Conservation (phyloP, 257 asterid species). For the Solanum pinnatisectum region DNA sequence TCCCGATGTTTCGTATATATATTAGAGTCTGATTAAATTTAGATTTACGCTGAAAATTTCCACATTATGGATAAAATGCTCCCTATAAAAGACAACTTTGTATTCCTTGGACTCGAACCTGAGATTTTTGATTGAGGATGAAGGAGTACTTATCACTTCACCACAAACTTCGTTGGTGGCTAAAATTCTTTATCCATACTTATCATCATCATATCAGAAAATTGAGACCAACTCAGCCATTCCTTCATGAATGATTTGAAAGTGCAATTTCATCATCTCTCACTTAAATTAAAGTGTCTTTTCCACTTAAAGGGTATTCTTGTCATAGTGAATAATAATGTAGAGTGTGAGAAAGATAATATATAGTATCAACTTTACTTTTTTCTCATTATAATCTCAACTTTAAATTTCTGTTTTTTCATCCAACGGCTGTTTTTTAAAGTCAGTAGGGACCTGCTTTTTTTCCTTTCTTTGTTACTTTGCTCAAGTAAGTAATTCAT, state of each 20-base stretch:
- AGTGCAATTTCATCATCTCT: constrained; percentile 72
- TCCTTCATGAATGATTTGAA: constrained; percentile 52
- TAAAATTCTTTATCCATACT: constrained; percentile 3
- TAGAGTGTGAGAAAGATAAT: constrained; percentile 26
- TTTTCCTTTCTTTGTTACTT: not conserved
- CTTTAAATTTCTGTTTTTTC: constrained; percentile 55
- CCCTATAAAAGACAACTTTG: not conserved
- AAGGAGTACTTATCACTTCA: not conserved
- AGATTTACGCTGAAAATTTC: no score
- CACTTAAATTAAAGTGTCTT: constrained; percentile 33
- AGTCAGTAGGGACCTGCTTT: constrained; percentile 18
- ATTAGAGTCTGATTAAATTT: no score
- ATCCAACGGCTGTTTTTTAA: constrained; percentile 58
- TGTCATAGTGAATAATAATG: constrained; percentile 31
- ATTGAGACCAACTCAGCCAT: constrained; percentile 41
- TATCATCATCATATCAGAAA: constrained; percentile 18
- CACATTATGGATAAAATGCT: no score
- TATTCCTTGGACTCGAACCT: no score
- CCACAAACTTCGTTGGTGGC: not conserved
- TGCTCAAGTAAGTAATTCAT: not conserved
- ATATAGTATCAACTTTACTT: constrained; percentile 36
- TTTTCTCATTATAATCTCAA: constrained; percentile 22
- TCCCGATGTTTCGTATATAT: not conserved
- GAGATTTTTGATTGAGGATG: no score
- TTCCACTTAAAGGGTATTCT: constrained; percentile 37